A percentile compares a stretch with the other conserved stretches of the same genome.
These are phyloP conservation scores for Fusarium lateritium DNA, from an alignment of 2,329 filamentous ascomycete species.

Conservation along the genomic window DNA sequence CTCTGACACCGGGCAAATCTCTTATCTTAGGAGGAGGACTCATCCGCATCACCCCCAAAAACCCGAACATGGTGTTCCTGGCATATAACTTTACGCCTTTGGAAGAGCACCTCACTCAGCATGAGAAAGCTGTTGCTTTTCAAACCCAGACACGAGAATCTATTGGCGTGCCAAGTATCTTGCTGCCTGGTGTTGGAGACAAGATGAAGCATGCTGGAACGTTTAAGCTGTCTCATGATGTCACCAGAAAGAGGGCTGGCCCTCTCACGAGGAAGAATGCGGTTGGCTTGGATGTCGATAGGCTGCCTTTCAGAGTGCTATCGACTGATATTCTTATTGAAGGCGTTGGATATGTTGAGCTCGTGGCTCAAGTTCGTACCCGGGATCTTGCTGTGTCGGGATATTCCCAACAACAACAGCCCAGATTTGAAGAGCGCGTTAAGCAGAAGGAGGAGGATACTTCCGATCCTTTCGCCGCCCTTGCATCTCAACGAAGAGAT, in stretches of 20 bases:
- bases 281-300: constrained; percentile 73
- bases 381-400: constrained; percentile 55
- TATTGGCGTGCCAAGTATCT: constrained; percentile 74
- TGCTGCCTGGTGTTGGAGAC: constrained; percentile 68
- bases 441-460: constrained; percentile 6
- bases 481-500: constrained; percentile 49
- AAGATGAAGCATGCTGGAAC: constrained; percentile 79
- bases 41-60: constrained; percentile 85
- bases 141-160: constrained; percentile 74
- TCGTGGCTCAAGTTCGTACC: constrained; percentile 84
- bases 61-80: constrained; percentile 75
- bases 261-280: constrained; percentile 77
- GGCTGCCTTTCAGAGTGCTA: constrained; percentile 84
- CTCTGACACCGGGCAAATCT: constrained; percentile 82
- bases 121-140: constrained; percentile 82
- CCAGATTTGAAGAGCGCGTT: background rate
- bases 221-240: constrained; percentile 83
- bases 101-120: constrained; percentile 81
- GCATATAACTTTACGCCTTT: constrained; percentile 91
- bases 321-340: constrained; percentile 90
- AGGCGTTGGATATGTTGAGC: constrained; percentile 93
- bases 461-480: constrained; percentile 46
- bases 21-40: constrained; percentile 85
- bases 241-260: constrained; percentile 84
- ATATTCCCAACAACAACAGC: constrained; percentile 13